phyloP scores from a whole-genome alignment of 2,329 filamentous ascomycete species.

The Fusarium devonianum region DNA sequence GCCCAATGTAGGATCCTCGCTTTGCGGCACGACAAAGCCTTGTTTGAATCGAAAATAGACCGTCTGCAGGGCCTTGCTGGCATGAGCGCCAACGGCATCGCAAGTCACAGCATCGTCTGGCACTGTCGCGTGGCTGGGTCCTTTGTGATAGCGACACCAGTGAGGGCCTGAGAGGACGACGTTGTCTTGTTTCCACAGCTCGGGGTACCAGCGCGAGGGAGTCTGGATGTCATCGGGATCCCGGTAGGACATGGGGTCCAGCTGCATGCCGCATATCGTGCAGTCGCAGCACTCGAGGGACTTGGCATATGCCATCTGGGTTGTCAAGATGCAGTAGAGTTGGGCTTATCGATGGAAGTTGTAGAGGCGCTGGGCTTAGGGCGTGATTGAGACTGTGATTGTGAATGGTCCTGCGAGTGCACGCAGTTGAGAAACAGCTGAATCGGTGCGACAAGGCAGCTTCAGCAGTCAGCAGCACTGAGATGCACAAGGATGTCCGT shows the following conservation, averaged over 20 bases:
- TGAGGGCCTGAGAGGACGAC: slow-evolving; percentile 2
- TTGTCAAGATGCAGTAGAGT: too few species aligned
- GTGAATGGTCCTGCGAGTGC: too few species aligned
- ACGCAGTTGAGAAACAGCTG: too few species aligned
- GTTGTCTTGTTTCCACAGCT: slow-evolving; percentile 1
- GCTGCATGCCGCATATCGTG: neutral
- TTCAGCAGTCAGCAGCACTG: too few species aligned
- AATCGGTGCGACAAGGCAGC: too few species aligned
- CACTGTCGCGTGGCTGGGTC: neutral
- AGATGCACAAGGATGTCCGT: too few species aligned
- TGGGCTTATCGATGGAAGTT: too few species aligned
- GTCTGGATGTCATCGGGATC: neutral
- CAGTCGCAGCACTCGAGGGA: neutral
- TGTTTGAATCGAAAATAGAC: too few species aligned
- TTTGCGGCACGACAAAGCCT: neutral
- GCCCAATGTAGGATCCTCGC: neutral
- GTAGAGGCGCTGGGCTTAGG: too few species aligned
- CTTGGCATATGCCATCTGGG: neutral
- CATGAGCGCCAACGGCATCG: neutral
- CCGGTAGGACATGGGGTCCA: too few species aligned
- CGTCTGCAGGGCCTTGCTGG: too few species aligned
- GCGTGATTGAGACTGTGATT: too few species aligned
- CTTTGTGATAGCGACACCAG: neutral
- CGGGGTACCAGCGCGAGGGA: slow-evolving; percentile 1
- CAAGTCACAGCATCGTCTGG: neutral